Evolutionary conservation across 768 basidiomycete species (phyloP).

Genomic region (Serendipita indica): DNA sequence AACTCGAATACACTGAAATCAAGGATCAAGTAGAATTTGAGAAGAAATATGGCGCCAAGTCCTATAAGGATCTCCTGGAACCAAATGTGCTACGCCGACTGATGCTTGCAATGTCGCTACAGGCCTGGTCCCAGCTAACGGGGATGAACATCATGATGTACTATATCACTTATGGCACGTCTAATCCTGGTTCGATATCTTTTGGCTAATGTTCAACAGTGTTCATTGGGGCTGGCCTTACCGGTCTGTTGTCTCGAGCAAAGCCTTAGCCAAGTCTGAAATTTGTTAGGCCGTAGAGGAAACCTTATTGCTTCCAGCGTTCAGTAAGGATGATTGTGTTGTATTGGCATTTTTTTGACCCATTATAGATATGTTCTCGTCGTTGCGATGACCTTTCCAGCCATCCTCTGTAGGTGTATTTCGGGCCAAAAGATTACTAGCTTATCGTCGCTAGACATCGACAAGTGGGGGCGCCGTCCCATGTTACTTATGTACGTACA

Average conservation of each 20-base stretch:
- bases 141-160: constrained; percentile 71
- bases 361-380: constrained; percentile 30
- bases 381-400: constrained; percentile 29
- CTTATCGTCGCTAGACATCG: constrained; percentile 32
- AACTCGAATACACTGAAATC: constrained; percentile 59
- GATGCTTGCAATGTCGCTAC: constrained; percentile 47
- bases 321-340: not conserved
- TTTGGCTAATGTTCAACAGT: not conserved
- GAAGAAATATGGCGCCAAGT: constrained; percentile 54
- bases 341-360: not conserved
- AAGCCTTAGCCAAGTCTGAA: not conserved
- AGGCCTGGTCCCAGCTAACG: constrained; percentile 57
- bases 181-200: not conserved
- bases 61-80: constrained; percentile 49
- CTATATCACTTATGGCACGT: constrained; percentile 1
- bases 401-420: constrained; percentile 32
- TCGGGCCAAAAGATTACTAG: constrained; percentile 28
- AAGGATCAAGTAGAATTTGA: constrained; percentile 39
- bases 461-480: constrained; percentile 65
- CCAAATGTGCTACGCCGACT: constrained; percentile 56
- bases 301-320: constrained; percentile 68
- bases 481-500: constrained; percentile 48
- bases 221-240: not conserved
- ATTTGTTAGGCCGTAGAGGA: constrained; percentile 41
- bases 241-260: not conserved